These are phyloP conservation scores for Allium sativum DNA, from an alignment of 106 monocot genomes.

Conservation along the genomic window DNA sequence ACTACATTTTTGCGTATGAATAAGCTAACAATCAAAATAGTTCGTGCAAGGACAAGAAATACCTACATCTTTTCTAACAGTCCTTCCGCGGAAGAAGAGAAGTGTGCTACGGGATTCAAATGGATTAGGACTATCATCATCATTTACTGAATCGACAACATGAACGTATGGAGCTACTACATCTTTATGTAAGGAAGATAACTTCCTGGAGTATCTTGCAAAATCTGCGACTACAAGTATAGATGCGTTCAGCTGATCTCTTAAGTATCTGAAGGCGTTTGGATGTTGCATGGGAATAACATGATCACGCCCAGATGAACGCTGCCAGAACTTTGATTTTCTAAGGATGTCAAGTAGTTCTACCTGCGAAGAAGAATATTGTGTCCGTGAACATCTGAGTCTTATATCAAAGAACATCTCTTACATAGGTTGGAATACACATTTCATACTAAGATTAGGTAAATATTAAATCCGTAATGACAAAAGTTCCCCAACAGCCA, in stretches of 20 bases:
- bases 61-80: slow-evolving; percentile 76
- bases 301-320: slow-evolving; percentile 76
- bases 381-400: too few relatives aligned
- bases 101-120: slow-evolving; percentile 79
- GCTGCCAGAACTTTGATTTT: slow-evolving; percentile 74
- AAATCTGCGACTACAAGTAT: slow-evolving; percentile 89
- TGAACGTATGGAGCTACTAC: slow-evolving; percentile 86
- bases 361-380: slow-evolving; percentile 23
- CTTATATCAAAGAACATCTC: too few relatives aligned
- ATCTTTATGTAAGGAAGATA: slow-evolving; percentile 70
- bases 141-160: slow-evolving; percentile 54
- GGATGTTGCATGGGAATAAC: slow-evolving; percentile 95
- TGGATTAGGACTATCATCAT: slow-evolving; percentile 63
- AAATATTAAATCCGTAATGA: too few relatives aligned
- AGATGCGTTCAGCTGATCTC: slow-evolving; percentile 72
- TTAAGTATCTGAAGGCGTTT: slow-evolving; percentile 89
- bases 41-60: not conserved
- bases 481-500: too few relatives aligned
- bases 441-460: too few relatives aligned
- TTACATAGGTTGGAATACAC: too few relatives aligned
- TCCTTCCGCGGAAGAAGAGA: slow-evolving; percentile 90
- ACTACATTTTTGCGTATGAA: too few relatives aligned
- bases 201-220: slow-evolving; percentile 45
- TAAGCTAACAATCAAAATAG: not conserved
- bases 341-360: slow-evolving; percentile 62